Base-by-base conservation (phyloP, 2,329 filamentous ascomycete species). In the Cordyceps javanica region DNA sequence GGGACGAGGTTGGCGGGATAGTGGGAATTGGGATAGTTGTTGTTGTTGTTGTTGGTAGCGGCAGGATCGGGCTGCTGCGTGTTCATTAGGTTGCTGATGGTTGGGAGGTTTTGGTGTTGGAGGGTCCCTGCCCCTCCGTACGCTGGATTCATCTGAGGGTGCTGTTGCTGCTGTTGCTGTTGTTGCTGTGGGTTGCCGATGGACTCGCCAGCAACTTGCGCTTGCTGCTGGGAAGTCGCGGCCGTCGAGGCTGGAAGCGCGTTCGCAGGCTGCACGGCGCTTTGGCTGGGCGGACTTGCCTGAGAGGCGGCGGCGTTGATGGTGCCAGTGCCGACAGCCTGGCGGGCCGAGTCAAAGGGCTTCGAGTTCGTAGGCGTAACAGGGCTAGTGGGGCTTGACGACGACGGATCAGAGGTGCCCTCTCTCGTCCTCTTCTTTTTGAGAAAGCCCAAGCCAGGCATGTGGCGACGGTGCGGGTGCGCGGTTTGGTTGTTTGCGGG, bases 401-500 rank as follows among this genome's bases (percentile, higher is more conserved):
- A 80, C 69, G 86, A 84, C 66, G 81, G 82, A 72, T 90, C 86
- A 71, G 83, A 80, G 71, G 86, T 83, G 70, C 86, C 89, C 79
- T 97, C 91, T 85, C 91, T 95, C 77, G 91, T 96, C 84, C 91
- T 88, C 83, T 96, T 96, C 85, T 96, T 97, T 84, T 97, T 97
- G 72, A 97, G 85, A 72, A 97, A 91, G 75, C 91, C 91, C 80
- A 97, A 84, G 75, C 85, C 90, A 86, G 92, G 94, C 94, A 99
- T 97, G 70, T 69, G 72, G 64, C 23, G 56, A 46, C 14, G 28
- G 19, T 16, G 53, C 16, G 14, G 26, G 23, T 55, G 41, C 39
- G 42, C 41, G 51, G 51, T 44, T 54, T 44, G 51, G 26, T 45
- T 45, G 21, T 23, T 23, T 11, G 26, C 30, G 13, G 30, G 14